Conservation (phyloP, 164 flowering plant genomes). For the Tetracentron sinense region DNA sequence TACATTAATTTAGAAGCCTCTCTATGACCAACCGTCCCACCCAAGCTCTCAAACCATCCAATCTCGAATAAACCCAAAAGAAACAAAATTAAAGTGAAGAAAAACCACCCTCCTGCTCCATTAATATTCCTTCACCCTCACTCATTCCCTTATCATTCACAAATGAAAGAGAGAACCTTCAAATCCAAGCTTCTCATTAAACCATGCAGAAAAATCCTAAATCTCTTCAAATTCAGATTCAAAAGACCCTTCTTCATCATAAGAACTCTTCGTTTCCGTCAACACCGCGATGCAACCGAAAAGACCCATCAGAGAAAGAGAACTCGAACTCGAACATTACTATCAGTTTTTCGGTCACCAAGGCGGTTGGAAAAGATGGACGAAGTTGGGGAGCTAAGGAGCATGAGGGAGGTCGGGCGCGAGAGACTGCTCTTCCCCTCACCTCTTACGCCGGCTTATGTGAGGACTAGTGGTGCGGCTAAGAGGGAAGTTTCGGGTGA, state of each 20-base stretch:
- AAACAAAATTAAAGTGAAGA: constrained; percentile 3
- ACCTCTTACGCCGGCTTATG: constrained; percentile 53
- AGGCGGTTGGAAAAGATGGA: constrained; percentile 27
- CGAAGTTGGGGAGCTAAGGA: constrained; percentile 31
- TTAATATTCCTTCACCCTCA: constrained; percentile 31
- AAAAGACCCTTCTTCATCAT: constrained; percentile 37
- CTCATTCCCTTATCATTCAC: constrained; percentile 23
- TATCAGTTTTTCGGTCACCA: constrained; percentile 10
- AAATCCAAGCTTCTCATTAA: constrained; percentile 42
- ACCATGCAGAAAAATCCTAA: constrained; percentile 38
- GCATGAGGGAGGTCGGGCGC: constrained; percentile 30
- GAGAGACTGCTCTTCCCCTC: constrained; percentile 40
- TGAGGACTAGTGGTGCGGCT: constrained; percentile 9
- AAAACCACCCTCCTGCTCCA: constrained; percentile 3
- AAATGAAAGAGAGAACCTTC: constrained; percentile 41
- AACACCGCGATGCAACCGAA: background rate
- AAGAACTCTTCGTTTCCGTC: constrained; percentile 24
- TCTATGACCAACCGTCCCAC: background rate
- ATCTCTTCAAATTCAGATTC: constrained; percentile 33
- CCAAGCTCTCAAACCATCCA: constrained; percentile 5
- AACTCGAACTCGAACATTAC: constrained; percentile 5
- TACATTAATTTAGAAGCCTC: no score
- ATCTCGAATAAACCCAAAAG: background rate
- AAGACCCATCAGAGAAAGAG: constrained; percentile 10
- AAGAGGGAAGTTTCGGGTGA: constrained; percentile 5